These are phyloP conservation scores for Waltiozyma sp. DNA, from an alignment of 1,139 yeast species.

Conservation along the genomic window DNA sequence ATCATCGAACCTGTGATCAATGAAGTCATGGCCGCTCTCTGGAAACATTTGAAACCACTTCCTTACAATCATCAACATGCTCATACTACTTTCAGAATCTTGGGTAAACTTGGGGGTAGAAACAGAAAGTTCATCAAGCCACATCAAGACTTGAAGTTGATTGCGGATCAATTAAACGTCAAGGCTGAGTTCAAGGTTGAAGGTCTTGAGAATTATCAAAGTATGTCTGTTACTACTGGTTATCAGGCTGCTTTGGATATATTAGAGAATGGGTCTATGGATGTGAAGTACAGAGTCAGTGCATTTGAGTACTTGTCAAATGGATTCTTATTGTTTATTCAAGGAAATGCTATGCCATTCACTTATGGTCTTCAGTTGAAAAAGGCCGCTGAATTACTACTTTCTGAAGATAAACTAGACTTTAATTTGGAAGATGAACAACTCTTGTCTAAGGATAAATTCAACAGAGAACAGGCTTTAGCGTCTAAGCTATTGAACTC, in stretches of 20 bases:
- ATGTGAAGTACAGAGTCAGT: conserved; percentile 57
- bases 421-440: conserved; percentile 31
- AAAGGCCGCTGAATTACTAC: conserved; percentile 39
- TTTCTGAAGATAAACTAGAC: conserved; percentile 31
- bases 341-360: conserved; percentile 52
- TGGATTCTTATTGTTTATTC: conserved; percentile 58
- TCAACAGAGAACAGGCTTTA: conserved; percentile 26
- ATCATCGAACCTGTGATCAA: conserved; percentile 91
- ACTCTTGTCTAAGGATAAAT: conserved; percentile 46
- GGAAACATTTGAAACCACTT: conserved; percentile 84
- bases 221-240: conserved; percentile 76
- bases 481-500: conserved; percentile 49
- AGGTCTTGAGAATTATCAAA: conserved; percentile 52
- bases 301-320: conserved; percentile 67
- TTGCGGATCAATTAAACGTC: conserved; percentile 55
- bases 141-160: conserved; percentile 49
- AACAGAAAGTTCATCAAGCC: conserved; percentile 78
- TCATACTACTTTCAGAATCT: conserved; percentile 84
- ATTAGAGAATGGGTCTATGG: conserved; percentile 57
- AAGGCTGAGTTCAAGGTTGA: conserved; percentile 59
- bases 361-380: conserved; percentile 37
- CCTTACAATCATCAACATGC: conserved; percentile 88
- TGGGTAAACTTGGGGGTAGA: conserved; percentile 95
- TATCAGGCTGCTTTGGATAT: conserved; percentile 56
- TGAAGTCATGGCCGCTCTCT: conserved; percentile 85